Evolutionary conservation across 2,329 filamentous ascomycete species (phyloP), one percentile per base, ranked within the genome.

Genomic region (Grosmannia huntii): DNA sequence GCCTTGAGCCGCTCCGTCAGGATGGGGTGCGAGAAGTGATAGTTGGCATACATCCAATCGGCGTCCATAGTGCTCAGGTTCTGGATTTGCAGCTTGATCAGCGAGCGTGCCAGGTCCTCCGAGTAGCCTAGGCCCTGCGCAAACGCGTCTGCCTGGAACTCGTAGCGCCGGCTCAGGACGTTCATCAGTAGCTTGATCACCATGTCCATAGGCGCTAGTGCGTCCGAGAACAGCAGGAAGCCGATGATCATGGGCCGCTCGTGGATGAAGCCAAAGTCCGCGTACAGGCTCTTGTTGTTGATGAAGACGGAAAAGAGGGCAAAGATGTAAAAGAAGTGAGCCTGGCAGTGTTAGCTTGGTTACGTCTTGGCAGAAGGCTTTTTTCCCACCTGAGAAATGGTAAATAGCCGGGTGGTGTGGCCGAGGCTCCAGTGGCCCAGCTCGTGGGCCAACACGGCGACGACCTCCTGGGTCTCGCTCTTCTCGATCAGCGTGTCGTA

Each of bases 21-120:
- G 64, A 97, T 96, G 1, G 94, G 94, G 74, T 99, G 94, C 27
- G 92, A 96, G 79, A 95, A 96, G 76, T 99, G 91, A 78, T 97
- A 99, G 74, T 87, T 95, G 57, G 94, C 94, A 73, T 95, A 99
- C 81, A 96, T 84, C 87, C 89, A 95, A 74, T 99, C 95, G 31
- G 94, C 94, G 67, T 99, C 94, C 92, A 99, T 97, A 61, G 89
- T 95, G 73, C 90, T 95, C 65, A 99, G 80, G 70, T 99, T 99
- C 77, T 97, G 91, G 68, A 96, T 90, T 75, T 99, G 95, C 56
- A 99, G 87, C 77, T 96, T 96, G 75, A 99, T 90, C 62, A 99
- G 82, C 25, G 90, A 94, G 62, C 83, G 79, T 50, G 91, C 90
- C 56, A 99, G 84, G 71, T 96, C 85, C 52, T 82, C 76, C 56